Conservation (phyloP, 2,329 filamentous ascomycete species). For the Alternaria sp. region DNA sequence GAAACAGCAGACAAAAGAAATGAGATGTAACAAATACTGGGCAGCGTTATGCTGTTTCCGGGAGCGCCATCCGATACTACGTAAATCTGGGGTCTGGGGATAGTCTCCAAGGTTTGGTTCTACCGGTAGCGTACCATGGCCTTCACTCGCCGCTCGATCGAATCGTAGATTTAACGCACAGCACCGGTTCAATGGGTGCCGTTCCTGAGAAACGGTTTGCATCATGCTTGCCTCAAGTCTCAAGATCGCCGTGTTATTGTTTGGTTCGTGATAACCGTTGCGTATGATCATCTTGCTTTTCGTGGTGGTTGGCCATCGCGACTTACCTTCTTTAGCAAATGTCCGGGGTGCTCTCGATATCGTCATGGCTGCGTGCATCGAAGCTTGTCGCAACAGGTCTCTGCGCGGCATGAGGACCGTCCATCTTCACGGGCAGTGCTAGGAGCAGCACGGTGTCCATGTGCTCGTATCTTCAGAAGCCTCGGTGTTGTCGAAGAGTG, state of each 20-base stretch:
- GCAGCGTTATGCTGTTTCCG: background rate
- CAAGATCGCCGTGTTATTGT: background rate
- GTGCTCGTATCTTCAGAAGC: conserved; percentile 5
- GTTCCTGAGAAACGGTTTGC: background rate
- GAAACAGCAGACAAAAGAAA: conserved; percentile 6
- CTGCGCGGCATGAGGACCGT: background rate
- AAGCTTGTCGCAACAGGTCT: background rate
- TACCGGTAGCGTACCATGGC: conserved; percentile 5
- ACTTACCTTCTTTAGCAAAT: background rate
- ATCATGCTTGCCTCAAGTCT: background rate
- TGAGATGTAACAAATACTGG: background rate
- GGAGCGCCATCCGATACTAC: background rate
- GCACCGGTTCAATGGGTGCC: background rate
- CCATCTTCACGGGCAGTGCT: background rate
- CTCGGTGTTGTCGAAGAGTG: background rate
- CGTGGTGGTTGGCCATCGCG: background rate
- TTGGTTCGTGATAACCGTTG: background rate
- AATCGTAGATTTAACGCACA: conserved; percentile 1
- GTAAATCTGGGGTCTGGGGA: background rate
- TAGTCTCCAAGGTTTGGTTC: conserved; percentile 3
- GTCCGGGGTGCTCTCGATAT: background rate
- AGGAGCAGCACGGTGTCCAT: conserved; percentile 8
- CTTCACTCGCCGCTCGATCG: background rate
- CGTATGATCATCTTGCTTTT: conserved; percentile 2
- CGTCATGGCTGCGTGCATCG: background rate